These are phyloP conservation scores for Stagonosporopsis cucurbitacearum DNA, from an alignment of 2,329 filamentous ascomycete genomes.

Conservation along the genomic window DNA sequence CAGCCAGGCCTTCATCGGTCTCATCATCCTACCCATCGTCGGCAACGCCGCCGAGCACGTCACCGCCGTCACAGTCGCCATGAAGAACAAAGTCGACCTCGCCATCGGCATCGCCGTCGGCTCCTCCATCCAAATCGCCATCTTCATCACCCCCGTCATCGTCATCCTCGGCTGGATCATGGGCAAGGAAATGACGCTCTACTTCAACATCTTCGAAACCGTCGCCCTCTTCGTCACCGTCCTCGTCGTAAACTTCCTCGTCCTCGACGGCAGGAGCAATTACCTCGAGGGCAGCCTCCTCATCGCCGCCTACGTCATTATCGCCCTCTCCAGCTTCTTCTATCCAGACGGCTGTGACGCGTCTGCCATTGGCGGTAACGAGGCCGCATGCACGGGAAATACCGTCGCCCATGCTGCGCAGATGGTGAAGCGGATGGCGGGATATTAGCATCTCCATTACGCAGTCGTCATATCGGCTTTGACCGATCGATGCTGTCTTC, in stretches of 20 bases:
- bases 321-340: constrained; percentile 64
- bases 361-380: constrained; percentile 54
- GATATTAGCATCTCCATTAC: too few relatives aligned
- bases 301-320: constrained; percentile 80
- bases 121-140: constrained; percentile 78
- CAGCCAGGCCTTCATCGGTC: constrained; percentile 76
- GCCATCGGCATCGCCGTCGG: constrained; percentile 82
- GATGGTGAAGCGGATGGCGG: constrained; percentile 12
- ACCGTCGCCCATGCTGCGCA: constrained; percentile 10
- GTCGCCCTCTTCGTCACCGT: constrained; percentile 82
- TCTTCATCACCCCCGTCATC: constrained; percentile 78
- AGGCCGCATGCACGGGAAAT: constrained; percentile 14
- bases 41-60: constrained; percentile 84
- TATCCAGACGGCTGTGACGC: constrained; percentile 53
- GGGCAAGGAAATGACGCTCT: constrained; percentile 71
- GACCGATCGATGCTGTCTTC: constrained; percentile 1
- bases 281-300: constrained; percentile 80
- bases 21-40: constrained; percentile 83
- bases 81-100: constrained; percentile 86
- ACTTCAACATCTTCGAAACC: constrained; percentile 68
- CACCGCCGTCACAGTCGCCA: constrained; percentile 78
- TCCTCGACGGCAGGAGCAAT: constrained; percentile 81
- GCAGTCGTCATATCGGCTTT: not conserved
- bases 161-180: constrained; percentile 82
- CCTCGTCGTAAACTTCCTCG: constrained; percentile 84